Evolutionary conservation across 1,284 basidiomycete species (phyloP), one percentile per base, ranked within the genome.

Genomic region (Papiliotrema flavescens): DNA sequence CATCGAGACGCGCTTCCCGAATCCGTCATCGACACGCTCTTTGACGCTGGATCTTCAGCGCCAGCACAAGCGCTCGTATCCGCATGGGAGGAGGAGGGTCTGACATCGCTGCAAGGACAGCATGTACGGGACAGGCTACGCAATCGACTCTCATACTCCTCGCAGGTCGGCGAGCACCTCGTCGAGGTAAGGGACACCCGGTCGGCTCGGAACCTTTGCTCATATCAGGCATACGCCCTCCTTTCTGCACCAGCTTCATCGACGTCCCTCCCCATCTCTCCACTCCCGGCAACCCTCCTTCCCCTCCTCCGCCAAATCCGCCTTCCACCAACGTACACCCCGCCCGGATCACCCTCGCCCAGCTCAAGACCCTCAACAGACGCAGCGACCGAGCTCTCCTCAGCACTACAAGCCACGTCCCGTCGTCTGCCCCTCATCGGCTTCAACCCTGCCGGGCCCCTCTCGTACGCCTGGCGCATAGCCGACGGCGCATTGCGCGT

Each of bases 401-500:
- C 39, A 9, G 20, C 50, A 8, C 26, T 49, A 13, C n/a, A 44
- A 23, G 6, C 34, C 2, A 55, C 55, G 15, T 43, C 48, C 9
- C 58, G 56, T n/a, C 59, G 61, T 20, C 56, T 73, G 1, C 67
- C 70, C 7, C 39, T 73, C 3, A 55, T 66, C n/a, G 32, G 49
- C 1, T 42, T 63, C 23, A 65, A 69, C 55, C 67, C 69, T 8
- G 43, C 62, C 41, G 70, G 69, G 1, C 64, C 68, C 11, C 49
- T 73, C 14, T 47, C 57, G 8, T 72, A 75, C 52, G 70, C 70
- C 2, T 73, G 69, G 70, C 49, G 63, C 15, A 66, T 75, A 37
- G 67, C 70, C 15, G 68, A 73, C 47, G 55, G 56, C 5, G 70
- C 71, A 2, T 37, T 72, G 24, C 55, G 53, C 11, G 43, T 58